Evolutionary conservation across 129 eudicot species (phyloP).

Genomic region (Artemisia argyi): DNA sequence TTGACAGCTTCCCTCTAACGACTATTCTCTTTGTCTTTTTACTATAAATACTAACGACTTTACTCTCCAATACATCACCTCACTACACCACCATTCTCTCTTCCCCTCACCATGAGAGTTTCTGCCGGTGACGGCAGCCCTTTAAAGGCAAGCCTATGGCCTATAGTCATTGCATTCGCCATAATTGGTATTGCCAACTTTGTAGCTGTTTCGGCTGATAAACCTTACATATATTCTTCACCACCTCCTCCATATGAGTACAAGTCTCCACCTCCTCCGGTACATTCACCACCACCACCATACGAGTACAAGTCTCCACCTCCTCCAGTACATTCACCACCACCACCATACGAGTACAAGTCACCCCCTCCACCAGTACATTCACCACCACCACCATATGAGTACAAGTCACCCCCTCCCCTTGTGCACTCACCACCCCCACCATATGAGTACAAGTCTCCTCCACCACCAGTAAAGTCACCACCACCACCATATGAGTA

Average conservation of each 20-base stretch:
- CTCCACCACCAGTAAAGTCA: conserved; percentile 18
- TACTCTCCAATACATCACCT: too few species aligned
- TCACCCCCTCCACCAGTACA: conserved; percentile 43
- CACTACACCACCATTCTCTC: too few species aligned
- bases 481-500: conserved; percentile 38
- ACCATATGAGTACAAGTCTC: conserved; percentile 27
- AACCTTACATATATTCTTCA: conserved; percentile 39
- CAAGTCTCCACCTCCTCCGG: conserved; percentile 48
- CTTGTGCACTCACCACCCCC: too few species aligned
- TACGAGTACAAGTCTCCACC: conserved; percentile 42
- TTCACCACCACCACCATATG: conserved; percentile 41
- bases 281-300: conserved; percentile 18
- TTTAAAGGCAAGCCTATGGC: conserved; percentile 27
- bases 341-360: conserved; percentile 37
- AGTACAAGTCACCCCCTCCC: too few species aligned
- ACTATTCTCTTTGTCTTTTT: too few species aligned
- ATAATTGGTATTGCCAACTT: conserved; percentile 33
- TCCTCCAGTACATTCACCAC: conserved; percentile 14
- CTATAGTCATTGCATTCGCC: conserved; percentile 34
- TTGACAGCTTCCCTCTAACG: too few species aligned
- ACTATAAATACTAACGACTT: too few species aligned
- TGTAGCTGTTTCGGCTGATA: conserved; percentile 34
- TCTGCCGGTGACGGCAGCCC: too few species aligned
- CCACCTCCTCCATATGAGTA: conserved; percentile 53
- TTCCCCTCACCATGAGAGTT: too few species aligned